Evolutionary conservation across 352 stramenopile species (phyloP), one percentile per base, ranked within the genome.

Genomic region (Phytophthora boehmeriae): DNA sequence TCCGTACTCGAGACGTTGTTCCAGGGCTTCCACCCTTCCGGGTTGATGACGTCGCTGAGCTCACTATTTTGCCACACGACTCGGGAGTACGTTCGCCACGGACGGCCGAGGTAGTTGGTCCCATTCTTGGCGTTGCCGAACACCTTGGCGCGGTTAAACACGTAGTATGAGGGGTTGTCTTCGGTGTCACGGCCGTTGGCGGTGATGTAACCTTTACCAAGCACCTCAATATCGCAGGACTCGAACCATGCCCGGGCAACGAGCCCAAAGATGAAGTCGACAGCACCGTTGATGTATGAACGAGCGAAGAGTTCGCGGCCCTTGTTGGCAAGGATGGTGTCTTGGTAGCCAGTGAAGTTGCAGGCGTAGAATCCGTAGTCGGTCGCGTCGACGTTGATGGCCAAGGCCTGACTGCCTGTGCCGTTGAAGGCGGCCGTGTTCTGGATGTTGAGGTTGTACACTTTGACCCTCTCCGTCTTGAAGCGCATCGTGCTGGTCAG

Each of bases 331-430:
- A 64, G 49, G 4, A 66, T 30, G 2, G 66, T 69, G 41, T 69
- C 59, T 14, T 66, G 66, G 39, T 69, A 63, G 4, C 54, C 54
- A 5, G 54, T 63, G 14, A 73, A 36, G 27, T 62, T 65, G 42
- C 59, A 73, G 2, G 35, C 65, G 42, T 73, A 73, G 30, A 73
- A 66, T 2, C 59, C 66, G 57, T 70, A 70, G 50, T 73, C 47
- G 17, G 54, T 63, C 32, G 41, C 59, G 27, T 73, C 55, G 17
- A 73, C 54, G 34, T 66, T 66, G 20, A 73, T 54, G 17, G 65
- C 65, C 14, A 65, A 28, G 16, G 65, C 59, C 19, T 69, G 65
- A 13, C 54, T 59, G 13, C 61, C 53, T 38, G 68, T 63, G 8
- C 59, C 64, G 25, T 30, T 30, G 25, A 30, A 30, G 25, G 25